These are phyloP conservation scores for Orobanche coerulescens DNA, from an alignment of 257 asterid genomes.

Conservation along the genomic window DNA sequence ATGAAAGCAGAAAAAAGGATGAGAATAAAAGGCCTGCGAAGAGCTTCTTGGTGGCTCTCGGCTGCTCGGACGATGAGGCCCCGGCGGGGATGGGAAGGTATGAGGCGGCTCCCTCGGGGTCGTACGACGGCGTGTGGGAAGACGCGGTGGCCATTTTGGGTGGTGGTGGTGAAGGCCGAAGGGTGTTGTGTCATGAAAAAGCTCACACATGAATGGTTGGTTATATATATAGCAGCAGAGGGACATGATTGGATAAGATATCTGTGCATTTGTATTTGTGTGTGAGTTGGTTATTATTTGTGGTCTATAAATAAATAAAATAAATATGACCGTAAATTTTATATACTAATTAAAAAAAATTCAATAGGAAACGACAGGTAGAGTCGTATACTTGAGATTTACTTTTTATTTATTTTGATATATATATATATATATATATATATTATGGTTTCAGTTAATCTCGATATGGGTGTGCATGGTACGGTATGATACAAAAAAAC, in stretches of 20 bases:
- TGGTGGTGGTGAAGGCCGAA: not conserved
- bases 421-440: too few species aligned
- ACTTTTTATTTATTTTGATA: too few species aligned
- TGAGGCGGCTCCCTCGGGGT: conserved; percentile 32
- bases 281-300: not conserved
- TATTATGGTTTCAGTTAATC: too few species aligned
- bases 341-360: too few species aligned
- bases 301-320: not conserved
- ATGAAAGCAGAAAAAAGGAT: conserved; percentile 25
- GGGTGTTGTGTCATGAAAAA: too few species aligned
- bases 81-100: conserved; percentile 34
- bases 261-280: not conserved
- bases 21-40: conserved; percentile 36
- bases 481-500: too few species aligned
- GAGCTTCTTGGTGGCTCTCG: conserved; percentile 24
- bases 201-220: not conserved
- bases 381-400: too few species aligned
- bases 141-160: conserved; percentile 33
- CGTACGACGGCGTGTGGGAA: conserved; percentile 23
- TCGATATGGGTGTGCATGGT: too few species aligned
- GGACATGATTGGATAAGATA: conserved; percentile 21
- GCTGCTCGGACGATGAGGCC: conserved; percentile 21
- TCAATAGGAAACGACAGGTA: too few species aligned
- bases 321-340: not conserved
- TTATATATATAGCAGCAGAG: conserved; percentile 8